Base-by-base conservation (phyloP, 768 basidiomycete genomes). In the Dioszegia crocea region DNA sequence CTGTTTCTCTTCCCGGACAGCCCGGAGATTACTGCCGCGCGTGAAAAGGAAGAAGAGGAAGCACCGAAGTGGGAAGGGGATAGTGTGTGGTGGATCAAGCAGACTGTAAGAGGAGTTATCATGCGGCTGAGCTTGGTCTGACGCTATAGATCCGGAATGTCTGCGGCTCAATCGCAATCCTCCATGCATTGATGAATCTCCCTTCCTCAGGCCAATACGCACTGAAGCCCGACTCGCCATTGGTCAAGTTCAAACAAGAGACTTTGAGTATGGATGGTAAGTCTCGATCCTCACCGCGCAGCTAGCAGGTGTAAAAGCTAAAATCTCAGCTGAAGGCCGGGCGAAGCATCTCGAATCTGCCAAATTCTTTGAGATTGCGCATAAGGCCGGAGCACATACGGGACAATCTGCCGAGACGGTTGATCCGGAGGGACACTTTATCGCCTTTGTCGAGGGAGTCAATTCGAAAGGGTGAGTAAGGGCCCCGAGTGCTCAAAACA, bases 181-280 rank as follows among this genome's bases (percentile, higher is more conserved):
- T 92, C 5, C 91, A 93, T 66, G 84, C 89, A 10, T 77, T 96
- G 43, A 83, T 84, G 21, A 96, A 97, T 71, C 87, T 91, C 60
- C 75, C 75, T 12, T 51, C 62, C 27, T 58, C 61, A 8, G 40
- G 40, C 14, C 9, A 43, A 19, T 21, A 17, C 54, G 50, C 65
- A 12, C 60, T 76, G 9, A 44, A 50, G 26, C 48, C 59, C 8
- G 63, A 67, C 41, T 71, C 71, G 12, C 65, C 65, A 23, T 56
- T 78, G 6, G 14, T 55, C 11, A 65, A 65, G 27, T 78, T 78
- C 67, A 74, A 75, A 46, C 55, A 64, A 21, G 55, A 60, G 14
- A 65, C 70, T 9, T 38, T 72, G 31, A 54, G 66, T 33, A 50
- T 75, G 11, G 19, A 58, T 30, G 55, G 68, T 66, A 47, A 61